phyloP scores from a whole-genome alignment of 1,284 basidiomycete genomes.

The Salmacisia buchloeana region DNA sequence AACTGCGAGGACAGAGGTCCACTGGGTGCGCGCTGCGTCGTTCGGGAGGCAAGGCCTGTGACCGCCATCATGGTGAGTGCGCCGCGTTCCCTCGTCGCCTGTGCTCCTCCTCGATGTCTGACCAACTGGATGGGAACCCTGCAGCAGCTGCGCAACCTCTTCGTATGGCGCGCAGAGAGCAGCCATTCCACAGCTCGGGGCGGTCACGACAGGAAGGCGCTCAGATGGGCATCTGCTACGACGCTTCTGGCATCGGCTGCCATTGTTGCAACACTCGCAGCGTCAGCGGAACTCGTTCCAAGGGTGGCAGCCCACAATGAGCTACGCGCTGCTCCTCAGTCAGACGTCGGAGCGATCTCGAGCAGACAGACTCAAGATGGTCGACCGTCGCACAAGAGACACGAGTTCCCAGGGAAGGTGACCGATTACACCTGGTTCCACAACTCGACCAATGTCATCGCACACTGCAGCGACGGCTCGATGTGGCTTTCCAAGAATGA shows the following conservation, averaged over 20 bases:
- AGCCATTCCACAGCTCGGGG: no score
- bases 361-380: not conserved
- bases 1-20: no score
- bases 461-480: conserved; percentile 68
- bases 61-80: not conserved
- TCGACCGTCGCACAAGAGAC: not conserved
- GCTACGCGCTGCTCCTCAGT: no score
- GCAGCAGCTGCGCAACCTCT: not conserved
- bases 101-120: not conserved
- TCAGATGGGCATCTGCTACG: no score
- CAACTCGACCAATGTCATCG: conserved; percentile 67
- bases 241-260: not conserved
- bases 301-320: no score
- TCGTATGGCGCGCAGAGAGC: not conserved
- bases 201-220: no score
- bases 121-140: no score
- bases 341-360: not conserved
- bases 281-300: no score
- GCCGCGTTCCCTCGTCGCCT: not conserved
- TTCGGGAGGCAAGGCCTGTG: no score
- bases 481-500: conserved; percentile 93
- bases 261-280: not conserved
- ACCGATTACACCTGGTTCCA: conserved; percentile 76
- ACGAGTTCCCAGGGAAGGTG: conserved; percentile 65
- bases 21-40: no score